Conservation (phyloP, 2,329 filamentous ascomycete genomes). For the Nigrospora osmanthi region DNA sequence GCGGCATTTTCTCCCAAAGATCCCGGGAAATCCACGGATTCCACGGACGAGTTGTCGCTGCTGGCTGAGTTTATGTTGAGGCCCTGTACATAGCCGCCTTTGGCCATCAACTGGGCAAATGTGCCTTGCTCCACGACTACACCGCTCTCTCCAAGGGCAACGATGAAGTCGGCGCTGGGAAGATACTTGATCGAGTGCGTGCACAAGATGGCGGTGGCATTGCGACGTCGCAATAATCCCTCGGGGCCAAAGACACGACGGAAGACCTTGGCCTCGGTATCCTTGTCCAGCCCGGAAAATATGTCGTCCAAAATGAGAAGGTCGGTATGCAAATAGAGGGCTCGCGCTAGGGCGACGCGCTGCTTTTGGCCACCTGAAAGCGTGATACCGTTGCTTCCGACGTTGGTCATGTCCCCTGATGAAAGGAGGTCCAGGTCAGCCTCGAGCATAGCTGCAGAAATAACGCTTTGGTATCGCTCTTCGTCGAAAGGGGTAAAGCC, state of each 20-base stretch:
- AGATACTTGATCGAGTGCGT: conserved; percentile 3
- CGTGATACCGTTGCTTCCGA: conserved; percentile 13
- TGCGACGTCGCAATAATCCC: conserved; percentile 15
- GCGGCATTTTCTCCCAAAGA: background rate
- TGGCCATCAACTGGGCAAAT: conserved; percentile 26
- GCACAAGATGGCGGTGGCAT: background rate
- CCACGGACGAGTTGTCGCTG: conserved; percentile 4
- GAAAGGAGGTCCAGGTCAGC: conserved; percentile 17
- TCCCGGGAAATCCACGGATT: background rate
- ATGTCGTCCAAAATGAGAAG: conserved; percentile 28
- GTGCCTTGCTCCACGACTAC: conserved; percentile 16
- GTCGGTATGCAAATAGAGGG: conserved; percentile 24
- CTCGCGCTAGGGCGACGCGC: conserved; percentile 25
- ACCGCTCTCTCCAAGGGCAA: conserved; percentile 1
- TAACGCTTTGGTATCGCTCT: conserved; percentile 17
- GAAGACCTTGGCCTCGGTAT: conserved; percentile 24
- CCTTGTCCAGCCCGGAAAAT: conserved; percentile 27
- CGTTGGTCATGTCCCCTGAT: conserved; percentile 15
- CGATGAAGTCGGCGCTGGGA: background rate
- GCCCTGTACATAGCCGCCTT: conserved; percentile 13
- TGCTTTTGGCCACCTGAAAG: conserved; percentile 8
- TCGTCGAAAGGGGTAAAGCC: conserved; percentile 17
- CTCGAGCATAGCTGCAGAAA: conserved; percentile 16
- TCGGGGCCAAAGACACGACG: conserved; percentile 15
- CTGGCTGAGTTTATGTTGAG: conserved; percentile 9